These are phyloP conservation scores for Psilocybe subaeruginosa DNA, from an alignment of 768 basidiomycete genomes.

Conservation along the genomic window DNA sequence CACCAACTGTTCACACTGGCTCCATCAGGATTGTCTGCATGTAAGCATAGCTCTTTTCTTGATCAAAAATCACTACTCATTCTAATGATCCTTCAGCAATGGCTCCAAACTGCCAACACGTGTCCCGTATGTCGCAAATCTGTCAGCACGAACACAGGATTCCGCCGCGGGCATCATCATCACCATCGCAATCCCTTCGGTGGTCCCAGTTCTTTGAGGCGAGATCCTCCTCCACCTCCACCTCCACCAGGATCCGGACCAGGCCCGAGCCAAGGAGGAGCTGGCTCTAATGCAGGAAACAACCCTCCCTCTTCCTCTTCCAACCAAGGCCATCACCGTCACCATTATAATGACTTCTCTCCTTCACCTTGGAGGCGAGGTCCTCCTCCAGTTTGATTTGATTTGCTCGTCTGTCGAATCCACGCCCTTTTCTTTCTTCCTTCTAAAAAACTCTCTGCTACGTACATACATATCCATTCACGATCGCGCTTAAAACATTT, in stretches of 20 bases:
- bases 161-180: slow-evolving; percentile 8
- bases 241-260: too few species aligned
- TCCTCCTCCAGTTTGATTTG: not conserved
- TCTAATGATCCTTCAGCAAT: slow-evolving; percentile 55
- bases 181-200: slow-evolving; percentile 3
- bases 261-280: not conserved
- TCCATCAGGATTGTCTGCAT: slow-evolving; percentile 77
- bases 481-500: not conserved
- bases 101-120: slow-evolving; percentile 75
- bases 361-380: not conserved
- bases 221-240: not conserved
- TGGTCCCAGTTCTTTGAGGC: not conserved
- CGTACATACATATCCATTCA: not conserved
- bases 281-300: not conserved
- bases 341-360: not conserved
- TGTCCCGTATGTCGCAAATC: slow-evolving; percentile 81
- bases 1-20: slow-evolving; percentile 76
- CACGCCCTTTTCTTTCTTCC: too few species aligned
- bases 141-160: slow-evolving; percentile 33
- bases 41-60: slow-evolving; percentile 33
- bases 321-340: not conserved
- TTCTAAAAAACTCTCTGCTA: not conserved
- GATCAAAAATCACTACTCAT: not conserved
- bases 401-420: not conserved
- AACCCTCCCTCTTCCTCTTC: not conserved